Evolutionary conservation across 1,284 basidiomycete genomes (phyloP), one percentile per base, ranked within the genome.

Genomic region (Gastroboletus turbinatus): DNA sequence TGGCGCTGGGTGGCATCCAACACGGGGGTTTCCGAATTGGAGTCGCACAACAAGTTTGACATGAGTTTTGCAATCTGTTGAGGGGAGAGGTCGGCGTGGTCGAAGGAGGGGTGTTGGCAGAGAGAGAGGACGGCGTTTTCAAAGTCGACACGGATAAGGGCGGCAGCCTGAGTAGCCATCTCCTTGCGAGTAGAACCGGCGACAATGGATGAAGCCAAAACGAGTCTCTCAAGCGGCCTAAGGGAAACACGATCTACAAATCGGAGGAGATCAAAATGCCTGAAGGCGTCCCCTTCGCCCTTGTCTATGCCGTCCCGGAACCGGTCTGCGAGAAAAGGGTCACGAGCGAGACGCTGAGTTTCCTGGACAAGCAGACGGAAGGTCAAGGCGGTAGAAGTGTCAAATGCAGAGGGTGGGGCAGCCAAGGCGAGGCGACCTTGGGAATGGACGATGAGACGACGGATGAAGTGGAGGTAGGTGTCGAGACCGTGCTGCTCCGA

Each of bases 381-480:
- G 7, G 90, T 88, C 52, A 94, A 77, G 39, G 85, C 81, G 27
- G 83, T 82, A 23, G 87, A 88, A 30, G 84, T 75, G 67, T 91
- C 89, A 60, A 87, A 85, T 0, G 83, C 75, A 39, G 84, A 75
- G 14, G 87, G 79, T 9, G 82, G 75, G 46, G 81, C 75, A 30
- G 80, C 73, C 32, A 84, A 77, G 14, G 81, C 69, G 45, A 90
- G 80, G 59, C 89, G 81, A 50, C 82, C 76, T 73, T 89, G 87
- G n/a, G 88, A 89, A 60, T 93, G 89, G 46, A 89, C 84, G 67
- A 96, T 92, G 72, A 96, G 88, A 59, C 95, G 89, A 60, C 94
- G 90, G 63, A 98, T 91, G 77, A 96, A 96, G 75, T 97, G 94
- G 59, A 94, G 84, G 76, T 97, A 96, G 61, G 94, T 96, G 73